Conservation (phyloP, 768 basidiomycete genomes). For the Kwoniella botswanensis region DNA sequence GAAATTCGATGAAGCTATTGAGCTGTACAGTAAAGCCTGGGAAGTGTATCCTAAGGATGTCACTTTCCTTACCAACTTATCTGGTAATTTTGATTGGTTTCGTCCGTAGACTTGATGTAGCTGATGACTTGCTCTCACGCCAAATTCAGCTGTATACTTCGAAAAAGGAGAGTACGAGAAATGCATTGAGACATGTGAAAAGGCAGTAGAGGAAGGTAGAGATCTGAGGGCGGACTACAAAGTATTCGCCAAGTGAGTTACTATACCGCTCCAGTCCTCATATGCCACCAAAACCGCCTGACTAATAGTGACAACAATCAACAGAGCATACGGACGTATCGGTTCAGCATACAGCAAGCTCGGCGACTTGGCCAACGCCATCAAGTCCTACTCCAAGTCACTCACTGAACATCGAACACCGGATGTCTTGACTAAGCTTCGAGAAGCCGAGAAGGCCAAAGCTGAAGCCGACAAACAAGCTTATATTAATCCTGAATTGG, state of each 20-base stretch:
- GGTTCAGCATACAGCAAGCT: slow-evolving; percentile 85
- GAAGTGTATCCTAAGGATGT: slow-evolving; percentile 90
- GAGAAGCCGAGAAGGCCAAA: slow-evolving; percentile 76
- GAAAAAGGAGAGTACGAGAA: slow-evolving; percentile 92
- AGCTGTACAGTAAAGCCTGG: slow-evolving; percentile 85
- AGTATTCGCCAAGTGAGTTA: slow-evolving; percentile 75
- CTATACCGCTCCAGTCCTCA: too few species aligned
- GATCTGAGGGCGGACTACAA: slow-evolving; percentile 92
- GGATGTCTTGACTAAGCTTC: slow-evolving; percentile 86
- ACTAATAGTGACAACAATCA: too few species aligned
- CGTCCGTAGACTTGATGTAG: too few species aligned
- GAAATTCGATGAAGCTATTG: slow-evolving; percentile 76
- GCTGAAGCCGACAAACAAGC: slow-evolving; percentile 76
- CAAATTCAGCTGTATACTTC: slow-evolving; percentile 76
- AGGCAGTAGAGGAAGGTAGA: slow-evolving; percentile 95
- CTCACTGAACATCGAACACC: slow-evolving; percentile 96
- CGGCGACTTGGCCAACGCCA: slow-evolving; percentile 73
- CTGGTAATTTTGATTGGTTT: slow-evolving; percentile 62
- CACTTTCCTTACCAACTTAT: slow-evolving; percentile 88
- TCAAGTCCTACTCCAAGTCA: slow-evolving; percentile 92
- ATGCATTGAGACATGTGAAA: slow-evolving; percentile 87
- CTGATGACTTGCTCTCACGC: too few species aligned
- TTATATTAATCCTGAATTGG: slow-evolving; percentile 84
- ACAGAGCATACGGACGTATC: slow-evolving; percentile 78
- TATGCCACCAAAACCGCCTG: too few species aligned